Evolutionary conservation across 139 green algal genomes (phyloP).

Genomic region (Mychonastes homosphaera): DNA sequence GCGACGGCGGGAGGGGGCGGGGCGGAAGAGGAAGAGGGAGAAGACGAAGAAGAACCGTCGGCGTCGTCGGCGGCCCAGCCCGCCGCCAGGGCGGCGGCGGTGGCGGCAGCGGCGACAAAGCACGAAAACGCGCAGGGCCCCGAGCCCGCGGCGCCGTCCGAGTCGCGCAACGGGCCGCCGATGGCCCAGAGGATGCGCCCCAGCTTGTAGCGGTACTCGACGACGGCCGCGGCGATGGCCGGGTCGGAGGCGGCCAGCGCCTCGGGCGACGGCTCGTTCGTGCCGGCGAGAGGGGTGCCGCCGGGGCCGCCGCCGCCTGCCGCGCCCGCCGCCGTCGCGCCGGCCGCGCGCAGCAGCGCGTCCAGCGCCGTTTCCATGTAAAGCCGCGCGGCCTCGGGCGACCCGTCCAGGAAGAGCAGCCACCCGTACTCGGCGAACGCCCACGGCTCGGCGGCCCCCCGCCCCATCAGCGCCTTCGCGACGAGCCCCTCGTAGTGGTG

Average conservation of each 20-base stretch:
- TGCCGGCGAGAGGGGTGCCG: too few species aligned
- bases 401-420: conserved; percentile 45
- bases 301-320: conserved; percentile 5
- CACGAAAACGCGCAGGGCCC: too few species aligned
- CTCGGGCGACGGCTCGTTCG: too few species aligned
- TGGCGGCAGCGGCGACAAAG: too few species aligned
- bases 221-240: too few species aligned
- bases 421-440: conserved; percentile 62
- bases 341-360: conserved; percentile 6
- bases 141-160: too few species aligned
- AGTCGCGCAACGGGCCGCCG: conserved; percentile 9
- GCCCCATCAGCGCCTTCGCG: conserved; percentile 37
- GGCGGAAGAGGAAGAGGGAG: too few species aligned
- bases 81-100: conserved; percentile 34
- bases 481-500: conserved; percentile 68
- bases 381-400: not conserved
- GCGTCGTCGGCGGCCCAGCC: conserved; percentile 26
- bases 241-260: conserved; percentile 15
- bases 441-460: conserved; percentile 53
- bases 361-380: conserved; percentile 22
- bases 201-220: conserved; percentile 16
- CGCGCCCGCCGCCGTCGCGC: not conserved
- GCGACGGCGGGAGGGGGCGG: too few species aligned
- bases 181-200: conserved; percentile 28
- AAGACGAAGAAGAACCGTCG: too few species aligned